A percentile compares a stretch with the other conserved stretches of the same genome.
Conservation (phyloP, 1,284 basidiomycete genomes). For the Hemileccinum hortonii region DNA sequence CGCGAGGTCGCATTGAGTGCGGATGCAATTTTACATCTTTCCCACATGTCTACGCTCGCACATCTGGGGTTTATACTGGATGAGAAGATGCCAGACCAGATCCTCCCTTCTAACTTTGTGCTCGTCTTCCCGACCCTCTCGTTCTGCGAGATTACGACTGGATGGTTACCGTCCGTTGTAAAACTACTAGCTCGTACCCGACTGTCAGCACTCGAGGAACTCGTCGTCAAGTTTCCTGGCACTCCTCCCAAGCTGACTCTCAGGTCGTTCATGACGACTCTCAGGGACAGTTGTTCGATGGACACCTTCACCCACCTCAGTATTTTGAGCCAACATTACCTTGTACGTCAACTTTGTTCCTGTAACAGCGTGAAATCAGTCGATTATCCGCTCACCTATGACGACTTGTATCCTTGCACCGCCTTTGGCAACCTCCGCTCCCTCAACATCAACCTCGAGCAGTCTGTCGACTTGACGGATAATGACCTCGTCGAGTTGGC, state of each 20-base stretch:
- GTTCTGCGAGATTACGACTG: neutral
- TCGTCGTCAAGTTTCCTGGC: constrained; percentile 2
- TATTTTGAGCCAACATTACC: neutral
- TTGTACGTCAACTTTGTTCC: neutral
- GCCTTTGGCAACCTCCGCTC: constrained; percentile 4
- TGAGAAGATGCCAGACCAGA: neutral
- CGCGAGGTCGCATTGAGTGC: neutral
- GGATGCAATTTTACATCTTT: constrained; percentile 2
- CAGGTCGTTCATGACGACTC: neutral
- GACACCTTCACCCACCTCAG: neutral
- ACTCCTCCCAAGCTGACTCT: neutral
- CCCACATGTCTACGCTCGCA: neutral
- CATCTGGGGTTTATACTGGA: neutral
- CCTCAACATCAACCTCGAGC: neutral
- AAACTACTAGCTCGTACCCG: neutral
- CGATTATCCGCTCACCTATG: neutral
- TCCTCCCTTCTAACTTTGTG: neutral
- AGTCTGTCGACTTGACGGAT: neutral
- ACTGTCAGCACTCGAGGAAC: neutral
- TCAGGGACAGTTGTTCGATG: neutral
- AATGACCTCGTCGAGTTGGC: neutral
- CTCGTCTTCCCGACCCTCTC: neutral
- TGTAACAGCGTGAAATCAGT: neutral
- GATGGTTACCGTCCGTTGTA: neutral
- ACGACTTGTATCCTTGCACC: neutral